These are phyloP conservation scores for carrot (Daucus carota) DNA, from an alignment of 129 eudicot genomes.

Conservation along the genomic window DH1_v3.0 NC_030386.2:20489501-20490000, in stretches of 20 bases:
- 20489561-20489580: not conserved
- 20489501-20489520: not conserved
- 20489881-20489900: not conserved
- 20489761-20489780: not conserved
- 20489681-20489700: not conserved
- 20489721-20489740: not conserved
- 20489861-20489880: not conserved
- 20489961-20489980: conserved; percentile 94
- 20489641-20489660: not conserved
- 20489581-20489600: not conserved
- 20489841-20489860: too few species aligned
- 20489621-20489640: not conserved
- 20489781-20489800: not conserved
- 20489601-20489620: not conserved
- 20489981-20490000: conserved; percentile 86
- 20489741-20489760: not conserved
- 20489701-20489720: not conserved
- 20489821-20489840: not conserved
- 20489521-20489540: not conserved
- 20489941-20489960: conserved; percentile 85
- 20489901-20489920: conserved; percentile 97
- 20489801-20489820: not conserved
- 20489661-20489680: not conserved
- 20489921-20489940: conserved; percentile 93
- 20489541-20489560: not conserved